Evolutionary conservation across 495 filamentous ascomycete genomes (phyloP), one percentile per base, ranked within the genome.

Genomic region (Penicillium egyptiacum): DNA sequence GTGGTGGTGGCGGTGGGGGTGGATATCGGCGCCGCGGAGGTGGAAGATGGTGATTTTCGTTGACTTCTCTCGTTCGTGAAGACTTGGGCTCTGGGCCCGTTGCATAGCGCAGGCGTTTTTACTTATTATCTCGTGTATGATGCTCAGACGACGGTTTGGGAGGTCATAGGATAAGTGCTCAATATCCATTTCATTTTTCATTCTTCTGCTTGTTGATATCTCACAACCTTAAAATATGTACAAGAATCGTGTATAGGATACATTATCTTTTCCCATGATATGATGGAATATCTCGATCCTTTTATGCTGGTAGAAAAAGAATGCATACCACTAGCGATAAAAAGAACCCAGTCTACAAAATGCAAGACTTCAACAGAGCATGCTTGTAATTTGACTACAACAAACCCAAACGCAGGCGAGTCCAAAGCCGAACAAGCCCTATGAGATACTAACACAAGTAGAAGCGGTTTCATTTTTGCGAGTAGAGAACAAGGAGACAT

Each of bases 81-180:
- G 55, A 50, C 58, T 59, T 43, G 65, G 55, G 41, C 59, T 62
- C 53, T 20, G 47, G 45, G 53, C 59, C 62, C 67, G 59, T 70
- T 70, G 76, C 76, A 79, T 79, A 79, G 76, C 76, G 75, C 69
- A 68, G 76, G 76, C 70, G 76, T 79, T 77, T 65, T 64, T 57
- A 57, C 44, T 50, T 54, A 57, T 55, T 50, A 40, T 47, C 41
- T 48, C 30, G 51, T 47, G 60, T 58, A 56, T 58, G 62, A 60
- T 62, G 54, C 43, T 59, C 41, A 41, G 47, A 46, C 42, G 49
- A 58, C 52, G 41, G 58, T 47, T 37, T 35, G 54, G 58, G 43
- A 41, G 35, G 56, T 47, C 43, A 54, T 54, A 44, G 33, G 30
- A 60, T 57, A 39, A 58, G 54, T 41, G 62, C 57, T 65, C 59